These are phyloP conservation scores for Stenogyne calaminthoides DNA, from an alignment of 305 asterid species.

Conservation along the genomic window DNA sequence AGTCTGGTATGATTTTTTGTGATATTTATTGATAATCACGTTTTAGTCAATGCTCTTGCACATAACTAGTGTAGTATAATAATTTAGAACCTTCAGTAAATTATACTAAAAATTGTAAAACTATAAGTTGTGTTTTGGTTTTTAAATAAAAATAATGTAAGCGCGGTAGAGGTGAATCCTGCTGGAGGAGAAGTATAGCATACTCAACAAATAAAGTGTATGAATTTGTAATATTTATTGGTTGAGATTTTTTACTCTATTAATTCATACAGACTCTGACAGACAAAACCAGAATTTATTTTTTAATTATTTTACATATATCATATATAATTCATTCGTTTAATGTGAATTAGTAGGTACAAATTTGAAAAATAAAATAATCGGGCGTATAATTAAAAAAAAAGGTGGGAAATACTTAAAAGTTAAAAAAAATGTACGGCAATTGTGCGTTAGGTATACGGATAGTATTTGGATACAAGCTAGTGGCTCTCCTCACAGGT, in stretches of 20 bases:
- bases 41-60: constrained; percentile 1
- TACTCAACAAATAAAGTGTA: no score
- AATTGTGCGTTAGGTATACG: constrained; percentile 38
- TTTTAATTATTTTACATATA: no score
- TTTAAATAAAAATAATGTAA: no score
- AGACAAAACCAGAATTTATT: neutral
- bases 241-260: neutral
- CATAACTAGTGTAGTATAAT: neutral
- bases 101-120: neutral
- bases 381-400: neutral
- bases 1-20: neutral
- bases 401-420: neutral
- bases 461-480: constrained; percentile 28
- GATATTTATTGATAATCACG: neutral
- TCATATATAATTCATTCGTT: neutral
- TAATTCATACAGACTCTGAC: neutral
- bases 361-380: neutral
- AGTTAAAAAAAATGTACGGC: constrained; percentile 38
- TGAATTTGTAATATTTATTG: neutral
- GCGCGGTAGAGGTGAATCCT: no score
- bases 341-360: constrained; percentile 29
- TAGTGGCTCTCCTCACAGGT: constrained; percentile 48
- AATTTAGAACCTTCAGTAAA: neutral
- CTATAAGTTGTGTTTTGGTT: neutral
- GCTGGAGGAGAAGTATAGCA: no score